Conservation (phyloP, 1,284 basidiomycete genomes). For the Moesziomyces sp. region DNA sequence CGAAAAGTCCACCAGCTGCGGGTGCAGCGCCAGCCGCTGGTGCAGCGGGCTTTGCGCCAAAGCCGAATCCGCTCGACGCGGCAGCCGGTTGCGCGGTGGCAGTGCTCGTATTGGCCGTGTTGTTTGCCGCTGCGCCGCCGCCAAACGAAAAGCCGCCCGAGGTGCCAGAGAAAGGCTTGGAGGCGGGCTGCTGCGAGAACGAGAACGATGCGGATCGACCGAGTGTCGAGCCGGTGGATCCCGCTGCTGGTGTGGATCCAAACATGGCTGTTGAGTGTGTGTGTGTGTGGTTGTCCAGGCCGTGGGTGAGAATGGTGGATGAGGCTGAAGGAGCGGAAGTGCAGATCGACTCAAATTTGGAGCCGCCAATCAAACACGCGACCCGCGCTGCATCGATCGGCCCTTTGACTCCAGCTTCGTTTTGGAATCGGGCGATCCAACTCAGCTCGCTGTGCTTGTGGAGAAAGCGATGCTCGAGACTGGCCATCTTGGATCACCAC, state of each 20-base stretch:
- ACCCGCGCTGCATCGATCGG: background rate
- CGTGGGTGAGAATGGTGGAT: background rate
- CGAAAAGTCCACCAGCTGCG: conserved; percentile 41
- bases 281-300: too few relatives aligned
- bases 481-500: background rate
- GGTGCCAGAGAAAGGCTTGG: conserved; percentile 48
- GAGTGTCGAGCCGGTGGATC: conserved; percentile 26
- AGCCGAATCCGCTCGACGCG: conserved; percentile 43
- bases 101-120: conserved; percentile 12
- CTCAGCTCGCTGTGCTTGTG: too few relatives aligned
- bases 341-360: too few relatives aligned
- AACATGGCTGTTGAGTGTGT: conserved; percentile 21
- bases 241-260: conserved; percentile 26
- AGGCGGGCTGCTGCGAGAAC: conserved; percentile 49
- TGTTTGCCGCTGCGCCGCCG: conserved; percentile 17
- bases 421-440: too few relatives aligned
- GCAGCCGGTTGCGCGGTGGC: conserved; percentile 13
- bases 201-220: conserved; percentile 50
- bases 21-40: conserved; percentile 23
- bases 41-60: conserved; percentile 36
- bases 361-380: conserved; percentile 3
- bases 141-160: conserved; percentile 46
- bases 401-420: too few relatives aligned
- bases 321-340: too few relatives aligned
- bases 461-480: background rate